Percentiles rank a stretch among this genome's conserved stretches.
phyloP scores from a whole-genome alignment of 192 early-diverging fungal genomes.

The Entophlyctis luteolus region DNA sequence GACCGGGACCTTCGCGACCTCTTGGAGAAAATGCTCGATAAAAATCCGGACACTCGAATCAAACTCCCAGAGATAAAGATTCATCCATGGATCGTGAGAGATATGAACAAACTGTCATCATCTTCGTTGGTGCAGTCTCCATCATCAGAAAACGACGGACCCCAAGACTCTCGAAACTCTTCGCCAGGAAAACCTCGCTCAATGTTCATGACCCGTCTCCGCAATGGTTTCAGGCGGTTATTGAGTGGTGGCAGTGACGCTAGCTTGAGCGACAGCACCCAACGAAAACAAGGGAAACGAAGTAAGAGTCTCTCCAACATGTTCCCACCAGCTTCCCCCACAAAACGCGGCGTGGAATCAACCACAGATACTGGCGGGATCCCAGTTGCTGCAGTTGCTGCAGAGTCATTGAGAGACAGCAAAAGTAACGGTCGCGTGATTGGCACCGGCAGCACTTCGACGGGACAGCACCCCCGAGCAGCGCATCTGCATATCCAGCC shows the following conservation, averaged over 20 bases:
- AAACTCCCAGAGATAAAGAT: constrained; percentile 81
- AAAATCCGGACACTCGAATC: constrained; percentile 79
- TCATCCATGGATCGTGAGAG: constrained; percentile 85
- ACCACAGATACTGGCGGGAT: no score
- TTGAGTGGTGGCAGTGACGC: constrained; percentile 3
- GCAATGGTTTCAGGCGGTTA: constrained; percentile 46
- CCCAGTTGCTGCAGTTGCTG: no score
- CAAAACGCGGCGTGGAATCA: not conserved
- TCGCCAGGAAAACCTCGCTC: constrained; percentile 76
- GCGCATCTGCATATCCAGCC: not conserved
- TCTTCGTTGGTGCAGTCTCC: not conserved
- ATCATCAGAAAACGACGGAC: constrained; percentile 31
- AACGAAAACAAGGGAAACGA: not conserved
- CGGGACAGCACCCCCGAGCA: not conserved
- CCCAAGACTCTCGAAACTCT: constrained; percentile 63
- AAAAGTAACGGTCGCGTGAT: not conserved
- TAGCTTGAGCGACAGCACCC: not conserved
- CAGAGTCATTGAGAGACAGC: not conserved
- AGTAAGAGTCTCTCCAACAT: constrained; percentile 8
- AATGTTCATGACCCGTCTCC: constrained; percentile 52
- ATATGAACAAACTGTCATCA: constrained; percentile 63
- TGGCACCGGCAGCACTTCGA: not conserved
- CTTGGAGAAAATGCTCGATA: constrained; percentile 71
- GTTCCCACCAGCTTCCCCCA: not conserved
- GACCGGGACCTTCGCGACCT: constrained; percentile 67